Evolutionary conservation across 225 moss, liverwort and hornwort species (phyloP).

Genomic region (Rhytidiadelphus loreus): DNA sequence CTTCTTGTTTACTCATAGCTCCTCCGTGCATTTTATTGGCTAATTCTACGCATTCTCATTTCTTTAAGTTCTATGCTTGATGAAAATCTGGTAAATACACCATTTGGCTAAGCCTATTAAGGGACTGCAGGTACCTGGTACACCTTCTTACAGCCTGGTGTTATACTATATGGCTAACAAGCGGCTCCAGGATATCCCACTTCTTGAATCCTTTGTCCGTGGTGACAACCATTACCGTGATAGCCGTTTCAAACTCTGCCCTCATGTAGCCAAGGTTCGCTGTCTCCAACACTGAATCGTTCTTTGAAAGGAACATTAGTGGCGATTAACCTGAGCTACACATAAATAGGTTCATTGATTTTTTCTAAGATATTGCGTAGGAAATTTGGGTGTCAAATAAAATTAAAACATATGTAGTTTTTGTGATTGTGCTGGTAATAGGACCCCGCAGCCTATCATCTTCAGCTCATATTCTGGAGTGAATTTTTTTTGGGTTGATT

Average conservation of each 20-base stretch:
- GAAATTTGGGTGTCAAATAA: not conserved
- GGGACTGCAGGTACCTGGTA: conserved; percentile 66
- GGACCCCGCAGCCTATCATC: not conserved
- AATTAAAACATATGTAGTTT: not conserved
- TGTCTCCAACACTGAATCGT: not conserved
- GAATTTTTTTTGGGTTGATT: not conserved
- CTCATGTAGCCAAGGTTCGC: conserved; percentile 82
- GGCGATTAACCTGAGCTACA: not conserved
- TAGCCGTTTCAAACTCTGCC: conserved; percentile 86
- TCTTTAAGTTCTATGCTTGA: not conserved
- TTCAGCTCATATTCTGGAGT: not conserved
- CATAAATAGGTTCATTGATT: not conserved
- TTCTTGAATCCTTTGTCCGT: conserved; percentile 69
- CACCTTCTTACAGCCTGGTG: conserved; percentile 53
- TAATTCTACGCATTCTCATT: not conserved
- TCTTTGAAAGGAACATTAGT: not conserved
- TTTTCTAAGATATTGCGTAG: not conserved
- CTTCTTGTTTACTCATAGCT: not conserved
- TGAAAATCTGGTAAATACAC: not conserved
- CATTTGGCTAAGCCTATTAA: not conserved
- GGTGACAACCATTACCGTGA: conserved; percentile 67
- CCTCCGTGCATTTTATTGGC: not conserved
- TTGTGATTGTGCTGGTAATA: not conserved
- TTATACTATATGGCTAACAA: conserved; percentile 77
- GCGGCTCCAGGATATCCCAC: conserved; percentile 60